Evolutionary conservation across 2,329 filamentous ascomycete genomes (phyloP).

Genomic region (Tothia fuscella): DNA sequence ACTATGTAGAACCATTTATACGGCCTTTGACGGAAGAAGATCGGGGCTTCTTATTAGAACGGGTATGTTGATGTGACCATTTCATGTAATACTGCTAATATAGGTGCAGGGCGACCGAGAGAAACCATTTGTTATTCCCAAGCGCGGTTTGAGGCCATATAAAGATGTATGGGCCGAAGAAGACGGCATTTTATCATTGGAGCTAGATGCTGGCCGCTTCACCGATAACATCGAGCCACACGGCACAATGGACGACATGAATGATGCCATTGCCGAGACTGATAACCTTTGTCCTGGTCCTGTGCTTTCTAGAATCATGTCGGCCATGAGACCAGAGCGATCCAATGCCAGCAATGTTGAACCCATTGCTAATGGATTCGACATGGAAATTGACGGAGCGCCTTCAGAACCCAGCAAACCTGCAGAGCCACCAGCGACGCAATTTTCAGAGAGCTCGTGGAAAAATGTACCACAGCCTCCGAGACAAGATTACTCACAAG

Average conservation of each 20-base stretch:
- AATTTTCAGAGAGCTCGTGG: constrained; percentile 71
- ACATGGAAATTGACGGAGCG: constrained; percentile 35
- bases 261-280: constrained; percentile 74
- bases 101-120: constrained; percentile 74
- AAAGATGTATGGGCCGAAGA: constrained; percentile 89
- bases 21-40: constrained; percentile 86
- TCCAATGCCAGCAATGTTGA: constrained; percentile 40
- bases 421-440: constrained; percentile 50
- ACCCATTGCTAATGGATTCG: constrained; percentile 30
- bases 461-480: constrained; percentile 46
- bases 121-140: constrained; percentile 74
- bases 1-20: constrained; percentile 85
- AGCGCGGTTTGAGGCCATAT: constrained; percentile 75
- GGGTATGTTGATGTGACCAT: constrained; percentile 34
- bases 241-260: constrained; percentile 74
- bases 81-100: constrained; percentile 18
- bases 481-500: constrained; percentile 63
- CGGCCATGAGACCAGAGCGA: constrained; percentile 63
- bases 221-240: constrained; percentile 73
- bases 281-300: constrained; percentile 84
- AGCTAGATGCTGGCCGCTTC: constrained; percentile 55
- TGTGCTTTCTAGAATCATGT: constrained; percentile 67
- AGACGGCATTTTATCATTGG: constrained; percentile 67
- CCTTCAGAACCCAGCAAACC: constrained; percentile 17
- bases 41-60: constrained; percentile 80